Base-by-base conservation (phyloP, 768 basidiomycete genomes). In the Royoungia palumana region DNA sequence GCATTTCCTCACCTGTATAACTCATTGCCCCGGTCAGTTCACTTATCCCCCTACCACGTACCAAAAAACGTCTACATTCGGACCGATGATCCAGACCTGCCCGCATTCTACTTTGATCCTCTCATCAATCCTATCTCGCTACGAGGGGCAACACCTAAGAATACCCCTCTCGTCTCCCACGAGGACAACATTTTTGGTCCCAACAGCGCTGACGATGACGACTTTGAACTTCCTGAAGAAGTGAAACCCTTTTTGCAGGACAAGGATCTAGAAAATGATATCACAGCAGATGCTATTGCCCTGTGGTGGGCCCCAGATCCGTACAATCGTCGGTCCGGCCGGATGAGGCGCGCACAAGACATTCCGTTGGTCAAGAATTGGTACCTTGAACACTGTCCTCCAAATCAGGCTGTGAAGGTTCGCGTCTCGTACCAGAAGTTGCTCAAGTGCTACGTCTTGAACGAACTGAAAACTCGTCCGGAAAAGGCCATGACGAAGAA, bases 1-100 rank as follows among this genome's bases (percentile, higher is more conserved):
- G 95, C 94, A 3, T 98, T 97, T 78, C 95, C 96, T 27, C 95
- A 99, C 63, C 79, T 99, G 1, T 99, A 99, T 73, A 99, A 99
- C 71, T 96, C 96, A 30, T 78, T 96, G 9, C 96, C 96, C 39
- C 89, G 95, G 27, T 91, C 93, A 21, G 94, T 99, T 47, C 87
- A 81, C 46, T 86, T 99, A 46, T 88, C 90, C 17, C 81, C 87
- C 11, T 98, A 98, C 67, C 96, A 99, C 64, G 76, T 76, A 22
- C 90, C 94, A 21, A 97, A 98, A 76, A 97, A 91, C 66, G 94
- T 99, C 44, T 99, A 98, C 71, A 97, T 99, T 68, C 91, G 94
- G 50, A 97, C 94, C 28, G 96, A 99, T 53, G 94, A 99, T 63
- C 96, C 96, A n/a, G 95, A 99, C 72, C 79, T 99, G 17, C 95